Base-by-base conservation (phyloP, 495 filamentous ascomycete species). In the Apiosordaria backusii region DNA sequence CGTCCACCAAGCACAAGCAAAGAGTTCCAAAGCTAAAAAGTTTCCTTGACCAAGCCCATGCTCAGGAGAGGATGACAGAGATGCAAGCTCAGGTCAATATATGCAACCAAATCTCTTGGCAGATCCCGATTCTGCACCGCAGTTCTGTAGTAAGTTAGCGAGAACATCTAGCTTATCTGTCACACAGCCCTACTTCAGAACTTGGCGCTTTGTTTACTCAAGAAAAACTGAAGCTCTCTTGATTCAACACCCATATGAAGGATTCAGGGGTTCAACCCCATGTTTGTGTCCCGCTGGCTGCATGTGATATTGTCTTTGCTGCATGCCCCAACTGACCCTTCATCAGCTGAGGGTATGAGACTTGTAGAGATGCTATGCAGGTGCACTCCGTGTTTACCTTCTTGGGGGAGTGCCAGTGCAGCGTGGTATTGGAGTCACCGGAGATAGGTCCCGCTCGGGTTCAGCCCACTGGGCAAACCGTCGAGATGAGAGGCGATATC, bases 321-420 rank as follows among this genome's bases (percentile, higher is more conserved):
- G 35, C 35, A 45, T 45, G 35, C 35, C 35, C 10, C 6, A 29
- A 3, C 10, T 15, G 16, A 13, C 16, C 16, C 16, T 2, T 18
- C 9, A 15, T 45, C 16, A 6, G 35, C 35, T 2, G 5, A 15
- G 35, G 9, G 35, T 45, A 2, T 15, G 9, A 13, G 35, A 15
- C 35, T 45, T 2, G 5, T 45, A 3, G 40, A 24, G 22, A 19
- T 55, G 52, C 52, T 24, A 23, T 50, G 25, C 45, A 55, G 1
- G n/a, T 50, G 61, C 45, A 60, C 18, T 26, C 22, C 29, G 7
- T 22, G 52, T 3, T 21, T 21, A n/a, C 24, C 54, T 59, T 18
- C 18, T n/a, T 60, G 27, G 61, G 58, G 7, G 57, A 60, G 66
- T 68, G 18, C 15, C 67, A 68, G 1, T 40, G 60, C 63, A 65